Percentiles rank a stretch among this genome's conserved stretches.
These are phyloP conservation scores for Coelastrella sp. DNA, from an alignment of 139 green algal genomes.

Conservation along the genomic window DNA sequence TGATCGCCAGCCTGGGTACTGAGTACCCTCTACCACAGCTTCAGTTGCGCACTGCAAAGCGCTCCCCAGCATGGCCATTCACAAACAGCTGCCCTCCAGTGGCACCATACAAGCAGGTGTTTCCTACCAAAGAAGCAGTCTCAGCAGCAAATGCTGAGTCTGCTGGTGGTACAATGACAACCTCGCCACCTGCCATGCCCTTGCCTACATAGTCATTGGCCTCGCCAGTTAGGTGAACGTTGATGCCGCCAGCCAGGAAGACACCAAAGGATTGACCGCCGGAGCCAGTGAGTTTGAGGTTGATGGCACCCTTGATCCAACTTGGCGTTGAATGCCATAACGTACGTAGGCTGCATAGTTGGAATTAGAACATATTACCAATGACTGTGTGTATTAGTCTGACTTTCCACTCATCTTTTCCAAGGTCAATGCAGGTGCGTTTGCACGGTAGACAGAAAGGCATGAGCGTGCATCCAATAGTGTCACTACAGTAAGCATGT, in stretches of 20 bases:
- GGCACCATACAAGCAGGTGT: constrained; percentile 99
- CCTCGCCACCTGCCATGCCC: constrained; percentile 95
- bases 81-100: constrained; percentile 96
- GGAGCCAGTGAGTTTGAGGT: constrained; percentile 75
- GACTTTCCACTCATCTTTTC: too few relatives aligned
- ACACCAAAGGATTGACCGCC: constrained; percentile 92
- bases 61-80: constrained; percentile 88
- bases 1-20: too few relatives aligned
- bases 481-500: too few relatives aligned
- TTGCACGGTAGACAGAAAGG: too few relatives aligned
- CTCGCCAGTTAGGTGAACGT: constrained; percentile 91
- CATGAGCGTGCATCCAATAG: too few relatives aligned
- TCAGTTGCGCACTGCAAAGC: constrained; percentile 95
- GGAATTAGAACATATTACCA: too few relatives aligned
- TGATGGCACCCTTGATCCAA: constrained; percentile 79
- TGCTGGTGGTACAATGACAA: constrained; percentile 91
- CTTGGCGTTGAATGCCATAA: too few relatives aligned
- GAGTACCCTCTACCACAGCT: constrained; percentile 96
- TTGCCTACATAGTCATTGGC: constrained; percentile 99
- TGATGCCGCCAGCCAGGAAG: constrained; percentile 84
- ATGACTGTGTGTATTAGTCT: too few relatives aligned
- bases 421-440: too few relatives aligned
- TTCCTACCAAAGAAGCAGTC: constrained; percentile 90
- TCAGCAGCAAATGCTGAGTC: constrained; percentile 71
- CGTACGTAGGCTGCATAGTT: too few relatives aligned